Evolutionary conservation across 305 asterid species (phyloP), one percentile per base, ranked within the genome.

Genomic region (Solanum aculeatissimum): DNA sequence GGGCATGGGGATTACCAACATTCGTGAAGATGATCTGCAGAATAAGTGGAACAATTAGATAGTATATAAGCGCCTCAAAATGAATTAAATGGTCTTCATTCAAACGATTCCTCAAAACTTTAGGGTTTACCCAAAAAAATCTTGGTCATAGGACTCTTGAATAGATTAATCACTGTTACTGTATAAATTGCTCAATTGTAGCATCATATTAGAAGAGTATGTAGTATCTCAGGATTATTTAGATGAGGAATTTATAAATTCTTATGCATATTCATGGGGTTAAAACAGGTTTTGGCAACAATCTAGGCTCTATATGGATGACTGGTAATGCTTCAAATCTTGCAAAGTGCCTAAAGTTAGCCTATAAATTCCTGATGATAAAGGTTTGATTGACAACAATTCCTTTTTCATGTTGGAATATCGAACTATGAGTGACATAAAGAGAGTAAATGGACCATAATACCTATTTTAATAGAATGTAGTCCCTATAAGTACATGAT

Each of bases 1-100:
- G 92, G 87, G 99, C 99, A 86, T 95, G 99, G 83, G 99, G 99
- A 83, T 95, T 95, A 80, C 99, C 99, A 83, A 94, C 99, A 86
- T 95, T 95, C 57, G 99, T 94, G 86, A 95, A 95, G 88, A 95
- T 90, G 90, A 95, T 95, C 99, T 95, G 93, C 85, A 89, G 57
- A 55, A 84, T 21, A 45, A 14, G 84, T 77, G 75, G 27, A 87
- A 58, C 60, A 45, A 51, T 57, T 71, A 86, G 71, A 87, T 21
- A 84, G 12, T 47, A 63, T 3, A 45, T 49, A 78, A 63, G 11
- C 63, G 18, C 83, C 40, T 66, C 75, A 1, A 23, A 23, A 68
- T 3, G 23, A 58, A 78, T 5, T 42, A 58, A 12, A 78, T 54
- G 19, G n/a, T 54, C 13, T 4, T 78, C 83, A 78, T 29, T 54